A percentile compares a stretch with the other conserved stretches of the same genome.
Evolutionary conservation across 2,329 filamentous ascomycete genomes (phyloP).

Genomic region (Penicillium sp.): DNA sequence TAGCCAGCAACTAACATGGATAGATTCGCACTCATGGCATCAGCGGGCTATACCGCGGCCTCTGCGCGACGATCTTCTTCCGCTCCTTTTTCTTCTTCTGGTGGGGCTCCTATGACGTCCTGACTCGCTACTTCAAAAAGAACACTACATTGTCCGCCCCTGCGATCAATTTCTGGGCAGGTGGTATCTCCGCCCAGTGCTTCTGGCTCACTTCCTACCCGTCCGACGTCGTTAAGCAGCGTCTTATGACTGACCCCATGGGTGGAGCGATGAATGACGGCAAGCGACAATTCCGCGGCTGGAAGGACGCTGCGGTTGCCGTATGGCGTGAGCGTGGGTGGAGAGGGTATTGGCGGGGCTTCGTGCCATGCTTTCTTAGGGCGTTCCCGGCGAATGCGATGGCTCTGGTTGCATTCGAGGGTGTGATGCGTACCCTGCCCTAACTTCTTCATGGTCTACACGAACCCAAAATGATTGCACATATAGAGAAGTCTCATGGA

Average conservation of each 20-base stretch:
- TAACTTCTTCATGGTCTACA: conserved; percentile 15
- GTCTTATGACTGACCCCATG: conserved; percentile 90
- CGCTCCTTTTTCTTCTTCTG: conserved; percentile 93
- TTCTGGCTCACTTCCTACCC: conserved; percentile 94
- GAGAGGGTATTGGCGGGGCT: conserved; percentile 84
- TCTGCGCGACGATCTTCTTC: conserved; percentile 77
- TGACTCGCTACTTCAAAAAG: conserved; percentile 59
- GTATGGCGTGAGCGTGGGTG: conserved; percentile 69
- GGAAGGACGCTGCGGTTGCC: conserved; percentile 68
- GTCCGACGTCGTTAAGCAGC: conserved; percentile 86
- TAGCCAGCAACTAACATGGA: neutral
- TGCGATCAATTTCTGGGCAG: conserved; percentile 92
- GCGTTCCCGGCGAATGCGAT: conserved; percentile 94
- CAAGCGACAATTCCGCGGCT: conserved; percentile 58
- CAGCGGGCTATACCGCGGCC: conserved; percentile 72
- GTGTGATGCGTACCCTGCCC: conserved; percentile 61
- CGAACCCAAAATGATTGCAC: conserved; percentile 3
- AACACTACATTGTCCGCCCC: conserved; percentile 65
- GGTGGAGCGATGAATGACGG: conserved; percentile 62
- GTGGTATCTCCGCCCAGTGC: conserved; percentile 80
- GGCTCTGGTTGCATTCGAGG: conserved; percentile 87
- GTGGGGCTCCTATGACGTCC: conserved; percentile 91
- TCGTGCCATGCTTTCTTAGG: conserved; percentile 82
- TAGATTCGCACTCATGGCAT: conserved; percentile 58
- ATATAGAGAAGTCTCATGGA: neutral